Evolutionary conservation across 164 flowering plant genomes (phyloP), one percentile per base, ranked within the genome.

Genomic region (Annona squamosa): DNA sequence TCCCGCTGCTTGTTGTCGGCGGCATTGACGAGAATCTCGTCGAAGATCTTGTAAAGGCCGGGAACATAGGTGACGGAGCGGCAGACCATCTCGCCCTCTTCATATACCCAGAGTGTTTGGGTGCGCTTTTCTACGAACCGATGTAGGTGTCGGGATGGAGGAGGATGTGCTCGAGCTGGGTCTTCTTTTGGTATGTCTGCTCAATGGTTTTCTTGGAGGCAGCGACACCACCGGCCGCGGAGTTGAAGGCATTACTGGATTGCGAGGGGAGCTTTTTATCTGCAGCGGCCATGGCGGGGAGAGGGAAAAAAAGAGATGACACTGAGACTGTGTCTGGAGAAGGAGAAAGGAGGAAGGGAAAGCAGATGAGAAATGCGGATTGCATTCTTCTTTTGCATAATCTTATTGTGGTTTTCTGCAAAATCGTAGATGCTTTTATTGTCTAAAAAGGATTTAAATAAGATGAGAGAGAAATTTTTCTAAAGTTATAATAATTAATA

Each of bases 1-100:
- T 95, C 98, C n/a, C 99, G 75, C 88, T 95, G 98, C 84, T 95
- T 95, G 85, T 95, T 95, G 66, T 95, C 99, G 1, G 99, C 97
- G 0, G 99, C 99, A 47, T 95, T 95, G 65, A 95, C 98, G 1
- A 95, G 84, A 73, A 95, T 95, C 76, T 95, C 98, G 45, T 95
- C 97, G 71, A 95, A 93, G 85, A 95, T 93, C 86, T 95, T 95
- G 93, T 95, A 95, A 4, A 93, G 88, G 3, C 99, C 98, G 0
- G 99, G 98, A 18, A 95, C 99, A 70, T 87, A 93, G 47, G 87
- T 43, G 74, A 95, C 75, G 4, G 86, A 13, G 1, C 86, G 85
- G 52, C 85, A 72, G 2, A 88, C 90, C 97, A 95, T 88, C 26
- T 81, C 77, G 6, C 78, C 80, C 64, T 75, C 63, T 46, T 90